phyloP scores from a whole-genome alignment of 306 rosid genomes.

The Mimosa bimucronata region DNA sequence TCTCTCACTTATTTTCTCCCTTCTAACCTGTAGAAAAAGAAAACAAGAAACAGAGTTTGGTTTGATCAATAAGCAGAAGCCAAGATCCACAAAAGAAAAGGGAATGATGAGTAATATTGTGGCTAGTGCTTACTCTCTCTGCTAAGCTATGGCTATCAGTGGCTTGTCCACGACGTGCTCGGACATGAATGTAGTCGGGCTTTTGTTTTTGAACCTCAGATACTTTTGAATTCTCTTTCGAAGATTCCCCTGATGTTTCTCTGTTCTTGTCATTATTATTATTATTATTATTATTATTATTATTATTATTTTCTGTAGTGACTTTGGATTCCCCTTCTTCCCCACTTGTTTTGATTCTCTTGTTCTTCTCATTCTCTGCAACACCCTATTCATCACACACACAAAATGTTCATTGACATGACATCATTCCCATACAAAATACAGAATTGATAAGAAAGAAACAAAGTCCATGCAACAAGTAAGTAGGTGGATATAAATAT shows the following conservation, averaged over 20 bases:
- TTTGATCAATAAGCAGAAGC: neutral
- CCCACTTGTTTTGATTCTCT: constrained; percentile 54
- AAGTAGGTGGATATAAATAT: neutral
- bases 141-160: constrained; percentile 97
- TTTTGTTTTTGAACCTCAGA: constrained; percentile 82
- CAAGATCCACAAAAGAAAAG: neutral
- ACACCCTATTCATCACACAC: constrained; percentile 32
- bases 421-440: neutral
- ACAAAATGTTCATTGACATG: neutral
- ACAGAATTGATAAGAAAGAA: neutral
- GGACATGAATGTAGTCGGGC: constrained; percentile 86
- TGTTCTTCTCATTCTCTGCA: constrained; percentile 48
- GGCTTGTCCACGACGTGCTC: constrained; percentile 96
- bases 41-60: neutral
- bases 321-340: constrained; percentile 77
- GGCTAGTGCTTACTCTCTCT: constrained; percentile 69
- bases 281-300: constrained; percentile 29
- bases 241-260: constrained; percentile 61
- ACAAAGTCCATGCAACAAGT: neutral
- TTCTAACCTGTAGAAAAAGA: neutral
- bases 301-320: constrained; percentile 27
- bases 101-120: neutral
- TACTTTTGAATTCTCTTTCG: constrained; percentile 77
- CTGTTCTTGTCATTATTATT: constrained; percentile 45
- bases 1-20: constrained; percentile 24